Base-by-base conservation (phyloP, 208 protist species). In the Porcisia deanei region DNA sequence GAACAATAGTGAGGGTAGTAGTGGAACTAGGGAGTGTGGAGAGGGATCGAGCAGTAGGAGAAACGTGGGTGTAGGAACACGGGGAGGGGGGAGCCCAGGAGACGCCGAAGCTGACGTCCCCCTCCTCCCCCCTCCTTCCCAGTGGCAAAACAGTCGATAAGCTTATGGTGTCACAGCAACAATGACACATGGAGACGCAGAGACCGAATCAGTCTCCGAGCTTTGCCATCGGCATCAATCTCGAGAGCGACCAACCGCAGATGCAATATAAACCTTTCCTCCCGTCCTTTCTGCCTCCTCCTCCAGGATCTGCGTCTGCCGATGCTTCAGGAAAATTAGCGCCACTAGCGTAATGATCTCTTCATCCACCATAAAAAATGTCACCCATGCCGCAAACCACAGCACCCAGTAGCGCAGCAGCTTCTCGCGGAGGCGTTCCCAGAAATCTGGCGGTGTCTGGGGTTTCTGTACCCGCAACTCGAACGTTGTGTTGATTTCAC, bases 301-400 rank as follows among this genome's bases (percentile, higher is more conserved):
- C 74, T 96, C 87, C 39, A 97, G 68, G 53, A 94, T 95, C 55
- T 84, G 77, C 54, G 90, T 96, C 68, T 96, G 91, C 22, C 80
- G 71, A 76, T 89, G 88, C 80, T 95, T 95, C 43, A 96, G 74
- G 70, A 94, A 88, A 65, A 97, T 94, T 10, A 97, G 85, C 7
- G 91, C 90, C 1, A 92, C 71, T 34, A 97, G 65, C 2, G 94
- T 94, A 60, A 97, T 90, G 37, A 97, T 88, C 76, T 97, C 94
- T 65, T 97, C 94, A 85, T 96, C 94, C 0, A 97, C 91, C 86
- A 95, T 94, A 69, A 92, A 97, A 79, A 97, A 97, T 49, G 86
- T 90, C 18, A 90, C 84, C 94, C 94, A 97, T 52, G 92, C 47
- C 0, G 94, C 81, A 59, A 97, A 96, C 88, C 89, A 96, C 74